These are phyloP conservation scores for Trichoderma citrinoviride DNA, from an alignment of 2,329 filamentous ascomycete genomes.

Conservation along the genomic window DNA sequence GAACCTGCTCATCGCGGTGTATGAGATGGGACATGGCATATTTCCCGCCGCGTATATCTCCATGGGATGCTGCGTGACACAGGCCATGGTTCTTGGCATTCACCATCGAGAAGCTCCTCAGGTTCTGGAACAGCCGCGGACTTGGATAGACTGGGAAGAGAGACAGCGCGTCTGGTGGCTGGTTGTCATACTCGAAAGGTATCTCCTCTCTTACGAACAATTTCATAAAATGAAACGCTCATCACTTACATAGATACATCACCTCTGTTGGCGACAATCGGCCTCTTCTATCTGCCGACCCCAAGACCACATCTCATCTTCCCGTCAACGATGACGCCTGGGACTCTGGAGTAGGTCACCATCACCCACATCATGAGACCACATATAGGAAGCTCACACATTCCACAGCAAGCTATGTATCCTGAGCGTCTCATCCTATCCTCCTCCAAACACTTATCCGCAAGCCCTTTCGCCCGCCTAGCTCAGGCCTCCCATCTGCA, in stretches of 20 bases:
- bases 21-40: slow-evolving; percentile 37
- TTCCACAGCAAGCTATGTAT: slow-evolving; percentile 2
- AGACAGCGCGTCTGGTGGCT: slow-evolving; percentile 36
- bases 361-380: background rate
- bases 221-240: background rate
- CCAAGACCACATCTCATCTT: slow-evolving; percentile 29
- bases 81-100: slow-evolving; percentile 24
- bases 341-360: slow-evolving; percentile 24
- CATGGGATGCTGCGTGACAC: slow-evolving; percentile 30
- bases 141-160: slow-evolving; percentile 35
- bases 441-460: slow-evolving; percentile 28
- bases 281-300: slow-evolving; percentile 30
- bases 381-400: background rate
- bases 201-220: background rate
- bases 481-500: slow-evolving; percentile 36
- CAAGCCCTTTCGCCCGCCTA: slow-evolving; percentile 33
- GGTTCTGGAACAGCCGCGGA: slow-evolving; percentile 29
- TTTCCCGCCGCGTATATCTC: slow-evolving; percentile 35
- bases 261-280: slow-evolving; percentile 27
- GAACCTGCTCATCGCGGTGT: slow-evolving; percentile 32
- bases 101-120: slow-evolving; percentile 24
- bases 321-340: slow-evolving; percentile 31
- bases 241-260: slow-evolving; percentile 23
- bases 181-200: slow-evolving; percentile 35
- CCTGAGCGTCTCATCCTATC: slow-evolving; percentile 23